Evolutionary conservation across 768 basidiomycete species (phyloP).

Genomic region (Phanerochaete sordida): DNA sequence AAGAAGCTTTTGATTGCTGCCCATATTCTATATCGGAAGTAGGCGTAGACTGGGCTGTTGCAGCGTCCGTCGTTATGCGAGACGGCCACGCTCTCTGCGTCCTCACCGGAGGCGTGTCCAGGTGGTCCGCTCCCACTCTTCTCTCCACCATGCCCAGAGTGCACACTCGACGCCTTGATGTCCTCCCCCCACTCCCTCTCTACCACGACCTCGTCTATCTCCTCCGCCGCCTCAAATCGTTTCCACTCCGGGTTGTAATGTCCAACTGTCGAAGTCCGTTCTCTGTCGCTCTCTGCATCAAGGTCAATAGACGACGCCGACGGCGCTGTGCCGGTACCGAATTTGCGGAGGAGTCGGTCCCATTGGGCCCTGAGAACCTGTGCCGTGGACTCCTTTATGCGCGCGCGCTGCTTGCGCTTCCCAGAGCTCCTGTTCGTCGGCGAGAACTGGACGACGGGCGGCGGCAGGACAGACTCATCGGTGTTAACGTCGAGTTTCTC

Average conservation of each 20-base stretch:
- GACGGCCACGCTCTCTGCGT: conserved; percentile 29
- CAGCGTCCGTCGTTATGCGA: no score
- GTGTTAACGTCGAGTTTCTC: not conserved
- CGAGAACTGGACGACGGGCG: conserved; percentile 1
- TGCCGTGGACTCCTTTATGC: not conserved
- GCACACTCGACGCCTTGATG: conserved; percentile 42
- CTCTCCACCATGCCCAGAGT: conserved; percentile 50
- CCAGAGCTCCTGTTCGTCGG: conserved; percentile 16
- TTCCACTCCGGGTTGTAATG: conserved; percentile 17
- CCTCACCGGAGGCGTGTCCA: conserved; percentile 29
- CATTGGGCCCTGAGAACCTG: conserved; percentile 16
- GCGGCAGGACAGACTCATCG: not conserved
- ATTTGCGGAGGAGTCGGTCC: conserved; percentile 28
- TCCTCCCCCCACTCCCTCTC: conserved; percentile 68
- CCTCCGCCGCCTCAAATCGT: conserved; percentile 30
- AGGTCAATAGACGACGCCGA: not conserved
- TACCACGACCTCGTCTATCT: conserved; percentile 70
- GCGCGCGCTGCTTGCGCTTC: not conserved
- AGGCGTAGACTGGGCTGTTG: no score
- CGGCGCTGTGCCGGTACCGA: conserved; percentile 21
- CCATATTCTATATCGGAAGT: no score
- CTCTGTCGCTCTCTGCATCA: conserved; percentile 35
- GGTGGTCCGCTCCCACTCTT: conserved; percentile 46
- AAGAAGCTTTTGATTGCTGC: no score
- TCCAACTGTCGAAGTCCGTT: no score